Conservation (phyloP, 2,329 filamentous ascomycete species). For the Escovopsis sp. region DNA sequence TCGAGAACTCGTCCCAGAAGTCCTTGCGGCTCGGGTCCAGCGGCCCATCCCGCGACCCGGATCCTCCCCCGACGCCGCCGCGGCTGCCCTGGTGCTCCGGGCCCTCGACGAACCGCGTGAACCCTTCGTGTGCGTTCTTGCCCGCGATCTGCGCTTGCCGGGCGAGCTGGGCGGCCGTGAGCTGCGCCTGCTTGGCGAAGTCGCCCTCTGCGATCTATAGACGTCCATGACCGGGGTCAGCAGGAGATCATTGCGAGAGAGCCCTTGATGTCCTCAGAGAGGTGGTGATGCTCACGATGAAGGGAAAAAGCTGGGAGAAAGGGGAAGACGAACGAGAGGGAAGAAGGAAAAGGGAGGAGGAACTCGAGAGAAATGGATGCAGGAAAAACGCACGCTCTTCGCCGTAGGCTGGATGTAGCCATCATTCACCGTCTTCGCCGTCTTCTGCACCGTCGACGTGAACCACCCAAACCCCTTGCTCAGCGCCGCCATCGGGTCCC, state of each 20-base stretch:
- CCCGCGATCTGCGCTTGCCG: conserved; percentile 53
- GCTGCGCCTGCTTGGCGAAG: conserved; percentile 50
- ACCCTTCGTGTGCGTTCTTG: conserved; percentile 59
- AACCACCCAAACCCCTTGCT: conserved; percentile 95
- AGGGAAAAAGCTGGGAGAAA: too few species aligned
- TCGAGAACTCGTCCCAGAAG: conserved; percentile 88
- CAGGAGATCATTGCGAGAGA: too few species aligned
- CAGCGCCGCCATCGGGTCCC: conserved; percentile 74
- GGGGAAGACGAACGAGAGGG: too few species aligned
- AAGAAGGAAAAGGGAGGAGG: too few species aligned
- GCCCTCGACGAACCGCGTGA: conserved; percentile 81
- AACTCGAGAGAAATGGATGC: neutral
- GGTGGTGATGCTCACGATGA: too few species aligned
- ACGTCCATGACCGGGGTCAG: neutral
- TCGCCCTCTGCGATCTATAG: conserved; percentile 63
- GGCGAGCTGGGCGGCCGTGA: conserved; percentile 50
- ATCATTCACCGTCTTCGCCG: conserved; percentile 81
- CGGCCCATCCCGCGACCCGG: conserved; percentile 18
- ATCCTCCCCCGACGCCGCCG: too few species aligned
- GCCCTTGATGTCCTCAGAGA: too few species aligned
- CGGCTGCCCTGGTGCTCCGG: conserved; percentile 23
- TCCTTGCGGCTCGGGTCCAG: conserved; percentile 55
- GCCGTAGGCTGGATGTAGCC: conserved; percentile 87
- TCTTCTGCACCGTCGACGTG: conserved; percentile 71
- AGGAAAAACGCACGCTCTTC: conserved; percentile 13